Base-by-base conservation (phyloP, 352 stramenopile genomes). In the Elongisporangium anandrum region DNA sequence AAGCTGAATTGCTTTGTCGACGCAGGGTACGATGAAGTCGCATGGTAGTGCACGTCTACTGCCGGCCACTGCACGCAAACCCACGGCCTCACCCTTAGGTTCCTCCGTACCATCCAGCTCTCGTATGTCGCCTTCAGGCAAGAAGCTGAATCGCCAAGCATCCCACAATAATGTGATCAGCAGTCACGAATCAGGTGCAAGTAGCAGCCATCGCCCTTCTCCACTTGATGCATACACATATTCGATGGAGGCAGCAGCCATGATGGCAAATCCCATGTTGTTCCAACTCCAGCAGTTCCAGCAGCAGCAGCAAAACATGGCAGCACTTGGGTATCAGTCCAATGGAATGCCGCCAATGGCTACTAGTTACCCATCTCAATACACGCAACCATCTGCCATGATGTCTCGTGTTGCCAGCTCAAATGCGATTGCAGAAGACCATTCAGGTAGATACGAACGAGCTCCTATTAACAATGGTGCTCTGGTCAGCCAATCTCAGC, bases 281-380 rank as follows among this genome's bases (percentile, higher is more conserved):
- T 72, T 81, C 50, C 75, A 88, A 58, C 53, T 88, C 24, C 78
- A 85, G 21, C 70, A 84, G 23, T 68, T 83, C 3, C 71, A 80
- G 49, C 68, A 75, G 24, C 60, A 69, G 5, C 70, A 79, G 10
- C 77, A 85, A 17, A 73, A 61, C 34, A 60, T 76, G 23, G 56
- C 67, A 56, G 63, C 63, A 0, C 77, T 70, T 50, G 74, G 72
- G n/a, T 80, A 80, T 55, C 34, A 45, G 13, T 54, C 72, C 1
- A 52, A 47, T 23, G 50, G 23, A 49, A 50, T 64, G 16, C 51
- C 63, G 34, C 8, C 68, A 7, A 64, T 79, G 26, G 59, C 56
- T 16, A 29, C 53, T 55, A 58, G 10, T 2, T 76, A 54, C 19
- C 60, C 51, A 39, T 63, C 38, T 19, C 65, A 45, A 41, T 70